Conservation (phyloP, 768 basidiomycete genomes). For the Lactarius deliciosus region DNA sequence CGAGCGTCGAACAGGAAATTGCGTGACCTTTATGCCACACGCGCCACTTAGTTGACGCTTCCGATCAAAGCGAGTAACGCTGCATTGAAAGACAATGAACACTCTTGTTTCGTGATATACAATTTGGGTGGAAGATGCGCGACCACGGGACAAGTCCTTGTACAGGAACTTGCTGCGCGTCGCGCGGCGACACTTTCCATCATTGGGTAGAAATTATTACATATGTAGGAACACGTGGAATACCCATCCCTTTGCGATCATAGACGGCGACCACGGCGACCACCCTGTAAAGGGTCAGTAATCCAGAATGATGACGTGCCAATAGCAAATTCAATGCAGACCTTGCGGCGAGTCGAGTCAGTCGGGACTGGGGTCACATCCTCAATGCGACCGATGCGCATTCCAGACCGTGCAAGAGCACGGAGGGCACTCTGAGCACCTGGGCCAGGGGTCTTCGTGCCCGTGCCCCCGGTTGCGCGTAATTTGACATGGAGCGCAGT, state of each 20-base stretch:
- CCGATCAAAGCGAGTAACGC: not conserved
- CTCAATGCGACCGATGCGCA: slow-evolving; percentile 97
- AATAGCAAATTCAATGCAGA: slow-evolving; percentile 37
- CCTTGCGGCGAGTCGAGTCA: slow-evolving; percentile 97
- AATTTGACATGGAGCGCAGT: slow-evolving; percentile 99
- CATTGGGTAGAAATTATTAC: slow-evolving; percentile 42
- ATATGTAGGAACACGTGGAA: slow-evolving; percentile 36
- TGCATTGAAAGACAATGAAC: not conserved
- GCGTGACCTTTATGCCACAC: not conserved
- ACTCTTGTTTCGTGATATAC: slow-evolving; percentile 3
- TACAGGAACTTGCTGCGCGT: slow-evolving; percentile 72
- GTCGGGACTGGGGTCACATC: slow-evolving; percentile 98
- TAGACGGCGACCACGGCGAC: slow-evolving; percentile 98
- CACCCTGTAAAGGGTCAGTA: slow-evolving; percentile 61
- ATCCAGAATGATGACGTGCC: not conserved
- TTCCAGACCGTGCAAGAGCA: slow-evolving; percentile 96
- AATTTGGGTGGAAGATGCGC: slow-evolving; percentile 30
- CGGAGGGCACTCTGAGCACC: slow-evolving; percentile 98
- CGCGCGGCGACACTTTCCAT: slow-evolving; percentile 75
- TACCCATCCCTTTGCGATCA: slow-evolving; percentile 40
- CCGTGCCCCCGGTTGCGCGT: slow-evolving; percentile 96
- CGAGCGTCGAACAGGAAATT: not conserved
- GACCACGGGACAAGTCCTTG: slow-evolving; percentile 78
- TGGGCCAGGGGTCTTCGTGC: slow-evolving; percentile 98
- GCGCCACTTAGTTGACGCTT: not conserved